These are phyloP conservation scores for Chiua sp. DNA, from an alignment of 1,284 basidiomycete species.

Conservation along the genomic window DNA sequence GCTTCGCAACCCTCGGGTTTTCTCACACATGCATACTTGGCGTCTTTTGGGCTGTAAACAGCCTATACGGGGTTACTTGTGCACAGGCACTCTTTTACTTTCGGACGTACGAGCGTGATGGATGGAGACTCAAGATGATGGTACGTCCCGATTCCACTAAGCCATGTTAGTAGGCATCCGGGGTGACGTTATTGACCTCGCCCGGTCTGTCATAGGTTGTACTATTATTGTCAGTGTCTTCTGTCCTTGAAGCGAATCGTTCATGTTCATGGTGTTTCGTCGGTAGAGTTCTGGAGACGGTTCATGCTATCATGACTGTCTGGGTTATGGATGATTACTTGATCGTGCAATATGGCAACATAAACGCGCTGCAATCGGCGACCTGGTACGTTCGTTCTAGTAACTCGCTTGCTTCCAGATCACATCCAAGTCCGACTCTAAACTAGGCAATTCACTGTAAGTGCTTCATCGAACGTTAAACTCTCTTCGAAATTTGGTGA, in stretches of 20 bases:
- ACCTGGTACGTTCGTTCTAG: constrained; percentile 25
- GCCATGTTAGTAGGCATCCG: not conserved
- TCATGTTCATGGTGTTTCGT: not conserved
- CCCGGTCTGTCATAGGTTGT: constrained; percentile 24
- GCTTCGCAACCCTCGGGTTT: not conserved
- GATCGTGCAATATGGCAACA: constrained; percentile 21
- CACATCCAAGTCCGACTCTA: not conserved
- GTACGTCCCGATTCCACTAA: constrained; percentile 16
- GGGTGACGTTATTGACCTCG: not conserved
- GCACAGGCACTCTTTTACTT: constrained; percentile 36
- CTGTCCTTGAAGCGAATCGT: not conserved
- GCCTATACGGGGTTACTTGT: constrained; percentile 35
- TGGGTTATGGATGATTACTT: constrained; percentile 32
- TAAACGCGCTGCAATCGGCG: constrained; percentile 8
- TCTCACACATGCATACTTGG: constrained; percentile 5
- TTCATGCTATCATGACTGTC: constrained; percentile 29
- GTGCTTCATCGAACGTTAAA: not conserved
- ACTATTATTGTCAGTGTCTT: constrained; percentile 19
- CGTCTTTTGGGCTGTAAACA: not conserved
- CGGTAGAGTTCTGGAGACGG: constrained; percentile 27
- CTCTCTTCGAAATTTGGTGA: not conserved
- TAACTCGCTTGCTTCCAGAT: not conserved
- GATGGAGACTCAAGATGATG: constrained; percentile 24
- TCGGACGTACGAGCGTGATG: constrained; percentile 29
- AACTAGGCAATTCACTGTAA: constrained; percentile 24